Evolutionary conservation across 257 asterid species (phyloP).

Genomic region (Ehretia macrophylla): DNA sequence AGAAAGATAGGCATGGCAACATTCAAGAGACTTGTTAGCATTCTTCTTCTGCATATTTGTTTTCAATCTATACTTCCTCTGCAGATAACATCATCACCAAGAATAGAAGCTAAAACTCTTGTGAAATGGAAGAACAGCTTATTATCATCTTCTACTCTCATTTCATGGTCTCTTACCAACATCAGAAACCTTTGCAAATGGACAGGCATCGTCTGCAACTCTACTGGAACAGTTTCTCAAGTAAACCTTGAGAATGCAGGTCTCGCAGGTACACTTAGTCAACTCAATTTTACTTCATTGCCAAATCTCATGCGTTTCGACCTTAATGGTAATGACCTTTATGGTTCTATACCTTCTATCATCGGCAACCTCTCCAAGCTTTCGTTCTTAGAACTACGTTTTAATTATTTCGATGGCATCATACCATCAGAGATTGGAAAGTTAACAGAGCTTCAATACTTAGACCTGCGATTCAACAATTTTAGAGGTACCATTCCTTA

Average conservation of each 20-base stretch:
- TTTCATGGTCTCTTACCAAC: no score
- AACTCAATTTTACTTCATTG: slow-evolving; percentile 42
- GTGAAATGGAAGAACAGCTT: no score
- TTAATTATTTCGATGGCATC: slow-evolving; percentile 31
- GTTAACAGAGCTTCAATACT: slow-evolving; percentile 39
- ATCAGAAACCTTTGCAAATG: no score
- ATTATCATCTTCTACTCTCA: no score
- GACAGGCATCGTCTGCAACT: no score
- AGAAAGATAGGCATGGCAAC: no score
- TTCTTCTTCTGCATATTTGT: slow-evolving; percentile 23
- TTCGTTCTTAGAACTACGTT: slow-evolving; percentile 67
- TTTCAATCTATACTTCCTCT: slow-evolving; percentile 25
- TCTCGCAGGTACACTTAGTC: slow-evolving; percentile 39
- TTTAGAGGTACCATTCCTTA: no score
- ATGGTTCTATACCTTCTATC: no score
- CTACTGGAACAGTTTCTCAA: slow-evolving; percentile 40
- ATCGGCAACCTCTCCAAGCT: no score
- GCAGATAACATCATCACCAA: no score
- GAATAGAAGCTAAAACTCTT: no score
- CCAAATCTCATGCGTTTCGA: slow-evolving; percentile 35
- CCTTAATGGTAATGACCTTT: slow-evolving; percentile 39
- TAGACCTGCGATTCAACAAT: slow-evolving; percentile 49
- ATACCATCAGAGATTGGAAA: slow-evolving; percentile 66
- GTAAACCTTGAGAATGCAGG: slow-evolving; percentile 33
- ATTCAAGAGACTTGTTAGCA: no score